A percentile compares a stretch with the other conserved stretches of the same genome.
phyloP scores from a whole-genome alignment of 805 yeast species.

The Candida bentonensis region DNA sequence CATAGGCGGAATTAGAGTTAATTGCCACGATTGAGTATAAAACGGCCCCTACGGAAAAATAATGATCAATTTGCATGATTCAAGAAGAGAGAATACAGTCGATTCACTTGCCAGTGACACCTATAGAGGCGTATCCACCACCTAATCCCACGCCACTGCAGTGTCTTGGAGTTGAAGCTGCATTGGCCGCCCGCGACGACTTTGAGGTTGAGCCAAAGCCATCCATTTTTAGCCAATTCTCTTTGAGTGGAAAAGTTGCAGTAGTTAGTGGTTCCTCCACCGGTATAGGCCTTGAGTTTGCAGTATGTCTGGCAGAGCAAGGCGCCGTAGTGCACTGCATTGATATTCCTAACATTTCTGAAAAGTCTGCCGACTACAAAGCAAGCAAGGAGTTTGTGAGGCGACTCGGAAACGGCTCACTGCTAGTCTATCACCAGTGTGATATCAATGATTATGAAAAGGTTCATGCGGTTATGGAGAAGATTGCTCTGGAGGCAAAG shows the following conservation, averaged over 20 bases:
- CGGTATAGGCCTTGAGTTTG: conserved; percentile 31
- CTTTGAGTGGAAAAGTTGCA: conserved; percentile 29
- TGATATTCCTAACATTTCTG: conserved; percentile 15
- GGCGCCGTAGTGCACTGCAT: conserved; percentile 29
- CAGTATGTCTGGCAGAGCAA: conserved; percentile 28
- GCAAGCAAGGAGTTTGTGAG: conserved; percentile 13
- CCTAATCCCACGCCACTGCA: conserved; percentile 15
- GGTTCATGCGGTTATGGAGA: conserved; percentile 26
- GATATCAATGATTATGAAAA: conserved; percentile 39
- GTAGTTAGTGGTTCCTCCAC: conserved; percentile 31
- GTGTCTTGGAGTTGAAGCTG: conserved; percentile 18
- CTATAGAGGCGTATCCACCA: conserved; percentile 11
- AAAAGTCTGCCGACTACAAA: conserved; percentile 15
- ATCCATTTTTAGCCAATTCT: conserved; percentile 24
- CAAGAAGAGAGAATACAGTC: too few relatives aligned
- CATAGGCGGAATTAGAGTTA: too few relatives aligned
- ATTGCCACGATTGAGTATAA: too few relatives aligned
- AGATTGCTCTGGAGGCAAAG: conserved; percentile 39
- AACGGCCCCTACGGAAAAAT: too few relatives aligned
- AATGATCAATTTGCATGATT: too few relatives aligned
- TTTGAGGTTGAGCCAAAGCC: conserved; percentile 12
- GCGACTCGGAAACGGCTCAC: conserved; percentile 20
- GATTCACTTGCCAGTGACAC: conserved; percentile 12
- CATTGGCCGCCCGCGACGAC: conserved; percentile 14
- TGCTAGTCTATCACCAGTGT: conserved; percentile 22